These are phyloP conservation scores for Verticillium isaacii DNA, from an alignment of 2,329 filamentous ascomycete genomes.

Conservation along the genomic window DNA sequence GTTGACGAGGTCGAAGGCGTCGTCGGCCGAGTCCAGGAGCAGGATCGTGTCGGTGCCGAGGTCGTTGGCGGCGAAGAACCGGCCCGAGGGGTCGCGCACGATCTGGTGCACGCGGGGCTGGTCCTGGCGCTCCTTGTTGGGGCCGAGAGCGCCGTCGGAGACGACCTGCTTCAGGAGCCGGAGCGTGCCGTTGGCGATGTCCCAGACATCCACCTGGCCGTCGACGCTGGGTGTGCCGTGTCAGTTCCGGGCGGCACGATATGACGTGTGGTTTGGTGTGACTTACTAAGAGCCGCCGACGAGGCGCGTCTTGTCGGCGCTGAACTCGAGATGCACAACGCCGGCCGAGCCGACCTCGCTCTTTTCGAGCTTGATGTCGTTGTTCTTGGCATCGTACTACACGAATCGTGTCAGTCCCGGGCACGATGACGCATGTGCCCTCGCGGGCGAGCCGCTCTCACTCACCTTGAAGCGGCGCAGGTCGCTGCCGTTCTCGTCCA, in stretches of 20 bases:
- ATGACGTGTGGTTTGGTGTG: background rate
- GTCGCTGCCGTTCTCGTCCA: conserved; percentile 38
- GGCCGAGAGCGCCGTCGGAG: conserved; percentile 26
- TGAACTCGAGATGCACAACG: conserved; percentile 44
- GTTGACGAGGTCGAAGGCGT: conserved; percentile 32
- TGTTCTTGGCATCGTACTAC: conserved; percentile 25
- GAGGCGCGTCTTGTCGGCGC: conserved; percentile 36
- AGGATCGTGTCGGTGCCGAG: conserved; percentile 44
- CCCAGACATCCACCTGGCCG: conserved; percentile 40
- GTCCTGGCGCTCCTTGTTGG: conserved; percentile 24
- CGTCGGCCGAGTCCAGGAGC: conserved; percentile 37
- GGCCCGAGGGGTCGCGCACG: conserved; percentile 41
- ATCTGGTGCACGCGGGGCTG: conserved; percentile 41
- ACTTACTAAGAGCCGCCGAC: conserved; percentile 35
- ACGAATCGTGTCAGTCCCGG: too few relatives aligned
- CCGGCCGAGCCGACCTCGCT: conserved; percentile 30
- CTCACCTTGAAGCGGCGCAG: conserved; percentile 31
- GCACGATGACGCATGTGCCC: background rate
- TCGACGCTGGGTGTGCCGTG: conserved; percentile 15
- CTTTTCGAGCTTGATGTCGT: conserved; percentile 21
- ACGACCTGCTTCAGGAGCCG: conserved; percentile 32
- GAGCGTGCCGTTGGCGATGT: conserved; percentile 29
- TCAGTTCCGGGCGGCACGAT: background rate
- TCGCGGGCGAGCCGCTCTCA: background rate
- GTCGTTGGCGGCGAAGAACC: conserved; percentile 44